These are phyloP conservation scores for Salix suchowensis DNA, from an alignment of 345 rosid species.

Conservation along the genomic window DNA sequence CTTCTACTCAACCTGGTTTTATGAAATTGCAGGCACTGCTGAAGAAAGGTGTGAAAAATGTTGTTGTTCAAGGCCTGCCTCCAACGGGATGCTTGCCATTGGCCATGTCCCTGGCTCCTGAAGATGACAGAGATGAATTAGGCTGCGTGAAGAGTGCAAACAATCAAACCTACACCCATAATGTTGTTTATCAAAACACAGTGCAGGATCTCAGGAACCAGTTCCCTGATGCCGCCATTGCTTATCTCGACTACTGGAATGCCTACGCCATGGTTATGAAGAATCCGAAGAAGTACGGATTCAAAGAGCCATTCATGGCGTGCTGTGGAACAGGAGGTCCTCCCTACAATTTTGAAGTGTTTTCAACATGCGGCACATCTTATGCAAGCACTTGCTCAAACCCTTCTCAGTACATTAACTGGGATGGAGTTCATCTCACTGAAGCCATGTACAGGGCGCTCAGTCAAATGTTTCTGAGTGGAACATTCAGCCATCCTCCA, in stretches of 20 bases:
- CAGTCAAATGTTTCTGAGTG: conserved; percentile 55
- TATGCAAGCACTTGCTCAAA: conserved; percentile 39
- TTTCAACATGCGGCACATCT: conserved; percentile 57
- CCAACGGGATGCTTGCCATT: conserved; percentile 73
- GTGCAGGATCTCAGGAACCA: conserved; percentile 47
- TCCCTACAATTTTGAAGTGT: conserved; percentile 54
- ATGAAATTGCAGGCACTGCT: conserved; percentile 50
- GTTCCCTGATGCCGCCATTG: conserved; percentile 54
- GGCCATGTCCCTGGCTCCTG: conserved; percentile 49
- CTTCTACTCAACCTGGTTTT: background rate
- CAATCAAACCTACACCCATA: conserved; percentile 52
- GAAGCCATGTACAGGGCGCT: conserved; percentile 77
- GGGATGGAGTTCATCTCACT: conserved; percentile 98
- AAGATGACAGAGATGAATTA: conserved; percentile 58
- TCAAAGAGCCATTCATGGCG: conserved; percentile 65
- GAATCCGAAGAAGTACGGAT: conserved; percentile 48
- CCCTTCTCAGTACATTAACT: conserved; percentile 63
- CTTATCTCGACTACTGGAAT: conserved; percentile 73
- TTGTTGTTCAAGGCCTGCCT: conserved; percentile 80
- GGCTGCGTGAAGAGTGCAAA: conserved; percentile 76
- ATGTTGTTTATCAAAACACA: conserved; percentile 38
- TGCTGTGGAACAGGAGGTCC: conserved; percentile 81
- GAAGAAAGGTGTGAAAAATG: conserved; percentile 62
- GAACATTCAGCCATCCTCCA: conserved; percentile 57
- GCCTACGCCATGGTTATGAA: conserved; percentile 56